These are phyloP conservation scores for Mortierella sp. DNA, from an alignment of 371 early-diverging fungal genomes.

Conservation along the genomic window DNA sequence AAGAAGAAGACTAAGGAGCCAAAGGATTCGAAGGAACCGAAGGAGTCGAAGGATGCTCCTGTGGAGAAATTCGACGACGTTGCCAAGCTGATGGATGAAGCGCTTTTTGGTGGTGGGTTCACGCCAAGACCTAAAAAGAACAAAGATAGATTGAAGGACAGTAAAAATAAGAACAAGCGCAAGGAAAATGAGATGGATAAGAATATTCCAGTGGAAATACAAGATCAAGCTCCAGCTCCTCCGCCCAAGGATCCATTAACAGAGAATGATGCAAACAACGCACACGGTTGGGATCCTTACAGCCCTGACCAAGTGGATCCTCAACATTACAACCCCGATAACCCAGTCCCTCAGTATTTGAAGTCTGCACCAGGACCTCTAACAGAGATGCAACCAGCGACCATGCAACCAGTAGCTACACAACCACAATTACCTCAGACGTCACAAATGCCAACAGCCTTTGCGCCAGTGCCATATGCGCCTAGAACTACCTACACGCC, in stretches of 20 bases:
- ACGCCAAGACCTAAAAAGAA: slow-evolving; percentile 13
- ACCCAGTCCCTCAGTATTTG: slow-evolving; percentile 3
- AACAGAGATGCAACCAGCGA: neutral
- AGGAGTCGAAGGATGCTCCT: neutral
- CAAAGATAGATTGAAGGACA: neutral
- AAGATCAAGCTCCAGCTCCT: neutral
- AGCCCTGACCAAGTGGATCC: neutral
- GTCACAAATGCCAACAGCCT: slow-evolving; percentile 5
- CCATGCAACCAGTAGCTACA: neutral
- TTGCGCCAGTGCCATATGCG: slow-evolving; percentile 26
- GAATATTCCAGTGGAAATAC: neutral
- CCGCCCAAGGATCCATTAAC: slow-evolving; percentile 24
- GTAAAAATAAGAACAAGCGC: slow-evolving; percentile 5
- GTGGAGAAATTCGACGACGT: slow-evolving; percentile 35
- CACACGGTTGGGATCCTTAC: neutral
- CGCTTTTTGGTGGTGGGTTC: slow-evolving; percentile 38
- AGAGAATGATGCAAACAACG: slow-evolving; percentile 5
- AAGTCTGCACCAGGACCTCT: neutral
- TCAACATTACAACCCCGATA: slow-evolving; percentile 4
- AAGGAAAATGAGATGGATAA: slow-evolving; percentile 23
- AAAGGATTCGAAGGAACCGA: neutral
- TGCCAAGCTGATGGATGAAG: slow-evolving; percentile 49
- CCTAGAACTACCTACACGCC: slow-evolving; percentile 37
- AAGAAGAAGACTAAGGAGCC: slow-evolving; percentile 29
- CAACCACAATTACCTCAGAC: neutral